Evolutionary conservation across 805 yeast species (phyloP).

Genomic region (Priceomyces melissophilus): DNA sequence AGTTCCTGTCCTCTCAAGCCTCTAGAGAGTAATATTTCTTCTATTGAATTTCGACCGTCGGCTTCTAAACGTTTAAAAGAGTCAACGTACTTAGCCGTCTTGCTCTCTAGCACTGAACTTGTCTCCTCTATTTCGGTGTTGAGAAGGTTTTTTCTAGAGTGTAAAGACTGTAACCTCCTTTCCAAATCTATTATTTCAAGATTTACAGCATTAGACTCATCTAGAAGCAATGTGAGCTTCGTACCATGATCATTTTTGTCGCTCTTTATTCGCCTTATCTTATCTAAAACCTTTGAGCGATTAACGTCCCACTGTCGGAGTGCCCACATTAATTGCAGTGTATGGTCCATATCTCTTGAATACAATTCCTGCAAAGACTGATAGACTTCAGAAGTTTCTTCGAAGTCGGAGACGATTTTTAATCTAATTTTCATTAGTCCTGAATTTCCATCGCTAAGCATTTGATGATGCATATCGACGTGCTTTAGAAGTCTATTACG

Average conservation of each 20-base stretch:
- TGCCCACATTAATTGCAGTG: constrained; percentile 20
- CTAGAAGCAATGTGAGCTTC: constrained; percentile 33
- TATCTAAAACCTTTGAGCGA: constrained; percentile 28
- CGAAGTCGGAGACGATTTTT: constrained; percentile 24
- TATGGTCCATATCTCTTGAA: constrained; percentile 29
- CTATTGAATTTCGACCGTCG: constrained; percentile 34
- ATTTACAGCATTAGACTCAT: constrained; percentile 30
- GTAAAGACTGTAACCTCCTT: constrained; percentile 26
- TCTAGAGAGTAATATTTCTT: constrained; percentile 20
- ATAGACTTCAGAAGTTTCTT: constrained; percentile 40
- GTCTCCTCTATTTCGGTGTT: constrained; percentile 41
- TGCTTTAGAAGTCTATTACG: constrained; percentile 19
- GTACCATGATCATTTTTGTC: constrained; percentile 39
- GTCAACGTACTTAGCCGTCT: constrained; percentile 42
- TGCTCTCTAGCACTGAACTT: constrained; percentile 49
- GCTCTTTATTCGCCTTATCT: constrained; percentile 38
- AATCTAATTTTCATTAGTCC: constrained; percentile 26
- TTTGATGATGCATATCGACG: constrained; percentile 19
- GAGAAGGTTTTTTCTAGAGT: constrained; percentile 30
- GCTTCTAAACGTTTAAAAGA: constrained; percentile 36
- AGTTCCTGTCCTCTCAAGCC: constrained; percentile 19
- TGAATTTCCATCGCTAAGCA: constrained; percentile 31
- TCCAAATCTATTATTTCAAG: constrained; percentile 39
- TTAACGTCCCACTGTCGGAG: constrained; percentile 42
- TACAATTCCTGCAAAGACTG: constrained; percentile 47